A percentile compares a stretch with the other conserved stretches of the same genome.
Evolutionary conservation across 163 green algal genomes (phyloP).

Genomic region (Scenedesmus sp.): DNA sequence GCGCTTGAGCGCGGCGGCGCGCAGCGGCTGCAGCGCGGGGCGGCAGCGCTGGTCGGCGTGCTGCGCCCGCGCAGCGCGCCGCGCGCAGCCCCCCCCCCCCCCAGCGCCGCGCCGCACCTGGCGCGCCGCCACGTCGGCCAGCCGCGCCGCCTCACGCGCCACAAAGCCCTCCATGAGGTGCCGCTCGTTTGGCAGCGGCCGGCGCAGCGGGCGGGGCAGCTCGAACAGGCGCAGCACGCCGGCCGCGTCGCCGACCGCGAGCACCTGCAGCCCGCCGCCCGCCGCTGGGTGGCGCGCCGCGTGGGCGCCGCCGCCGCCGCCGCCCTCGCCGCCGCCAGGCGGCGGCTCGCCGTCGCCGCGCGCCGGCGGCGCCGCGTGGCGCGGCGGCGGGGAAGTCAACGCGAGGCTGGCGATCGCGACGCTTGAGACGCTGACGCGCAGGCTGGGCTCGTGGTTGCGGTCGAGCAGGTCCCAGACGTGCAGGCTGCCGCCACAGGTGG

Average conservation of each 20-base stretch:
- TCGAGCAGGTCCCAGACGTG: slow-evolving; percentile 91
- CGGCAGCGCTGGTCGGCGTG: neutral
- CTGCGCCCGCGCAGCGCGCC: neutral
- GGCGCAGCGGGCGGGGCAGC: slow-evolving; percentile 80
- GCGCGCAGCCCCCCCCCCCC: too few species aligned
- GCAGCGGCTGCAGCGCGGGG: slow-evolving; percentile 12
- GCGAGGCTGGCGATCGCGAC: slow-evolving; percentile 60
- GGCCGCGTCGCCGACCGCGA: slow-evolving; percentile 30
- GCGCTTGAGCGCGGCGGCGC: slow-evolving; percentile 49
- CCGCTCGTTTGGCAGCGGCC: slow-evolving; percentile 72
- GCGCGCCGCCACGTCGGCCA: slow-evolving; percentile 59
- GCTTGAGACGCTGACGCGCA: slow-evolving; percentile 50
- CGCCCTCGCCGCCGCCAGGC: slow-evolving; percentile 35
- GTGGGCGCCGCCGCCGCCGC: slow-evolving; percentile 2
- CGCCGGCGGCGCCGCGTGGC: neutral
- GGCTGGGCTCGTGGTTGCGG: slow-evolving; percentile 78
- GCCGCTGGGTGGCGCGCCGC: neutral
- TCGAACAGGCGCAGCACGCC: slow-evolving; percentile 83
- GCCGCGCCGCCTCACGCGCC: slow-evolving; percentile 59
- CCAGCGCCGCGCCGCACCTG: slow-evolving; percentile 15
- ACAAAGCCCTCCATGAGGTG: slow-evolving; percentile 73
- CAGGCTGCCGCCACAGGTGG: slow-evolving; percentile 67
- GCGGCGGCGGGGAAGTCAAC: slow-evolving; percentile 59
- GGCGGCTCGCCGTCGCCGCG: neutral
- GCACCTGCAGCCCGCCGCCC: slow-evolving; percentile 3